Conservation (phyloP, 1,284 basidiomycete species). For the Sphaerobolus stellatus region DNA sequence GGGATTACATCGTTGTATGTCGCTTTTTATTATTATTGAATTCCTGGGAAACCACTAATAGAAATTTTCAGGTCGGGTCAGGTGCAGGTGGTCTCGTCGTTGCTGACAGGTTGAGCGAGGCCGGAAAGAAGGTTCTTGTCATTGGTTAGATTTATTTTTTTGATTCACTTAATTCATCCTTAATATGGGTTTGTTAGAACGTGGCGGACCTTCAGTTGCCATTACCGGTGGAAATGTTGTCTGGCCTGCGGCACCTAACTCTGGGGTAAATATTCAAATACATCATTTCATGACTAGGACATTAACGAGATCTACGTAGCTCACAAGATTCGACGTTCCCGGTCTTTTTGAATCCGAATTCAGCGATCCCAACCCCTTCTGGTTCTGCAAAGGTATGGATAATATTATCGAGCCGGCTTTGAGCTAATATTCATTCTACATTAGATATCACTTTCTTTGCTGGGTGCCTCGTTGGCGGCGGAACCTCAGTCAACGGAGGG, state of each 20-base stretch:
- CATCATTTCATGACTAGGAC: background rate
- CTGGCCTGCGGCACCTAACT: slow-evolving; percentile 51
- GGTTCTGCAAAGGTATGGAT: slow-evolving; percentile 52
- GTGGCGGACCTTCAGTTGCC: slow-evolving; percentile 60
- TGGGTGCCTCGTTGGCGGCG: slow-evolving; percentile 62
- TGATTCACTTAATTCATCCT: background rate
- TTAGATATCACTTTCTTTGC: slow-evolving; percentile 59
- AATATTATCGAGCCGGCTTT: background rate
- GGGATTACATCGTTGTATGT: slow-evolving; percentile 8
- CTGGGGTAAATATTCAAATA: slow-evolving; percentile 42
- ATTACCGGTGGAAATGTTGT: slow-evolving; percentile 59
- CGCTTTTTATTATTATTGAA: background rate
- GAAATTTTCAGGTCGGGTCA: slow-evolving; percentile 62
- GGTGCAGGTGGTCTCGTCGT: slow-evolving; percentile 50
- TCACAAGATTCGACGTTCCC: slow-evolving; percentile 65
- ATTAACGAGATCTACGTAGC: slow-evolving; percentile 28
- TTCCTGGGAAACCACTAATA: slow-evolving; percentile 49
- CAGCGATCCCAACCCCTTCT: slow-evolving; percentile 54
- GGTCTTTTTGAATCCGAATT: slow-evolving; percentile 67
- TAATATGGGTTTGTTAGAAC: slow-evolving; percentile 34
- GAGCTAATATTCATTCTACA: too few species aligned
- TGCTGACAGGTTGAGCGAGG: slow-evolving; percentile 59
- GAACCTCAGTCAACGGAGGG: slow-evolving; percentile 64
- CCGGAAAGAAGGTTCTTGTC: slow-evolving; percentile 60
- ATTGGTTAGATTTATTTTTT: slow-evolving; percentile 26